Percentiles rank a stretch among this genome's conserved stretches.
phyloP scores from a whole-genome alignment of 306 rosid genomes.

The Comarum palustre region DNA sequence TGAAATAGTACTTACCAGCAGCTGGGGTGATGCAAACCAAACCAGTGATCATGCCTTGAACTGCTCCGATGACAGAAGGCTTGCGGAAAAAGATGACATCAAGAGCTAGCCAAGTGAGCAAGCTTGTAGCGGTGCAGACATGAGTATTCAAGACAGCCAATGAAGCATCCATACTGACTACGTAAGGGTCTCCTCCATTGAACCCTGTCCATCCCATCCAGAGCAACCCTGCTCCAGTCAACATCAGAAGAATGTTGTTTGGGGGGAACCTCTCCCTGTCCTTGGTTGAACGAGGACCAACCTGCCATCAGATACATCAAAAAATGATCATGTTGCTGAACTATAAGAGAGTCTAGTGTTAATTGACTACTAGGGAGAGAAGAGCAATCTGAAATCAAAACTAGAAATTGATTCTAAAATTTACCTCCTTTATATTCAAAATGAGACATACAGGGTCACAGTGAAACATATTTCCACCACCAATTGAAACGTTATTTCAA shows the following conservation, averaged over 20 bases:
- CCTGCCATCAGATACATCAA: constrained; percentile 26
- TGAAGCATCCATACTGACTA: constrained; percentile 43
- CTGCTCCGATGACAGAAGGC: constrained; percentile 47
- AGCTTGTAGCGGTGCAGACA: constrained; percentile 45
- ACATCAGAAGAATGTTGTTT: constrained; percentile 44
- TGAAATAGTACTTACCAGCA: constrained; percentile 27
- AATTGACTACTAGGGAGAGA: neutral
- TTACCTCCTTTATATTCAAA: neutral
- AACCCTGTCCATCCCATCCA: constrained; percentile 59
- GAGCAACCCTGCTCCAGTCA: constrained; percentile 45
- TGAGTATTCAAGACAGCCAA: constrained; percentile 46
- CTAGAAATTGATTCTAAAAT: neutral
- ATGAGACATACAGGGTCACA: neutral
- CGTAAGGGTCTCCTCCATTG: constrained; percentile 47
- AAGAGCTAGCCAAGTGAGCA: constrained; percentile 46
- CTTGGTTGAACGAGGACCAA: constrained; percentile 39
- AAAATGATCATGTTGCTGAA: neutral
- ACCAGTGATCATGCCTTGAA: constrained; percentile 54
- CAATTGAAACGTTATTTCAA: neutral
- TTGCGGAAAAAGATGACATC: constrained; percentile 41
- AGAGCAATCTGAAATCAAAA: neutral
- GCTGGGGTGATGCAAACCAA: constrained; percentile 53
- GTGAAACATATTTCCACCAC: neutral
- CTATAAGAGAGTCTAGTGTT: neutral
- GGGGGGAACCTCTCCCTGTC: constrained; percentile 50